Base-by-base conservation (phyloP, 2,329 filamentous ascomycete species). In the Fusarium sp. region DNA sequence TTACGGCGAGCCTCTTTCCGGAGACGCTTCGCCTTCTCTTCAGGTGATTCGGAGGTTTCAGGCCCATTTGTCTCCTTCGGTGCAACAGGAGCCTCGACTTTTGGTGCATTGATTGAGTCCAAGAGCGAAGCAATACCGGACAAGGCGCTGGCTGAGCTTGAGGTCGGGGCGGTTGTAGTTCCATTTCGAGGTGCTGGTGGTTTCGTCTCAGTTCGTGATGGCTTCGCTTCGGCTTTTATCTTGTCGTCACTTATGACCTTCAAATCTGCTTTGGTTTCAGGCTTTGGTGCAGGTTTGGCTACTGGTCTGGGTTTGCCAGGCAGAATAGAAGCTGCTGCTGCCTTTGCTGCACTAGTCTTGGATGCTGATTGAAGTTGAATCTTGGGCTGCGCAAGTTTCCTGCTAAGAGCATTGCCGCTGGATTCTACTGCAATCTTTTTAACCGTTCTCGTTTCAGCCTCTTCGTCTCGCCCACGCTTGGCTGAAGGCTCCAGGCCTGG, bases 1-100 rank as follows among this genome's bases (percentile, higher is more conserved):
- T 92, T 90, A 41, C 92, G 88, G 55, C 93, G 88, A 66, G 90
- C 87, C 79, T 95, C 92, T 77, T 94, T 95, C 41, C 92, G 90
- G 9, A 94, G 83, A 17, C 93, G 89, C 77, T 90, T 92, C 4
- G 86, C 84, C 75, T 87, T 91, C 79, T 94, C 88, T 76, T 93
- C 91, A 1, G 90, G 84, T 0, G 91, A 94, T 80, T 95, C 93
- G 0, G 86, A 84, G 1, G 85, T 83, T 24, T 92, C 81, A 2
- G 82, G 78, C n/a, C 82, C 81, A 36, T 83, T 84, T 17, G 78
- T 76, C 65, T 90, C 89, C 73, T 90, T 89, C 0, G 87, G 82
- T 64, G 88, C 87, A 8, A 84, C 86, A 48, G 85, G 75, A 17
- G 78, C 69, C 47, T 84, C 81, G 5, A 80, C 70, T 63, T 85